Evolutionary conservation across 768 basidiomycete genomes (phyloP), one percentile per base, ranked within the genome.

Genomic region (Lactifluus subvellereus): DNA sequence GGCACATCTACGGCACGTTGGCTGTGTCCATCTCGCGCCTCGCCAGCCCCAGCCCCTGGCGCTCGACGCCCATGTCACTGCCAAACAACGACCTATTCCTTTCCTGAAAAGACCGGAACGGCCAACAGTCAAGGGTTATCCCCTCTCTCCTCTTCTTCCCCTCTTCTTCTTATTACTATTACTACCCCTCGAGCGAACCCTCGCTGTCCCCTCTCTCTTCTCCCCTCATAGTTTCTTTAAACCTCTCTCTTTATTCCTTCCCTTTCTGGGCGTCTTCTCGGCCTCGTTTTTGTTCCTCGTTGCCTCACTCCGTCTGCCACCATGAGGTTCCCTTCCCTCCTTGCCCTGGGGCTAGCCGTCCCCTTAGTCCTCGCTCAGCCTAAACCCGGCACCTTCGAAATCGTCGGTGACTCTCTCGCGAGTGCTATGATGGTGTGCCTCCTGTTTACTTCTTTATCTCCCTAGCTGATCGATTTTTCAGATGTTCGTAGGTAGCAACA

Each of bases 351-450:
- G 32, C 42, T 54, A 2, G 51, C 20, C 1, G 10, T 45, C 32
- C 43, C 42, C 6, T 6, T 43, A 16, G 52, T n/a, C 20, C 37
- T 30, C 18, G 59, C 59, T 27, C 51, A 60, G 22, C 20, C 27
- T 2, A 27, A 47, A 20, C 2, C 59, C 0, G 59, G 59, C 5
- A 7, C 51, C 10, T 54, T 60, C 33, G 16, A 7, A 1, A 0
- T 0, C 0, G 43, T 60, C 7, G 59, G 59, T 18, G 14, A 20
- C 6, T 54, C 48, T 3, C 33, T 60, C 1, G 59, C 20, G 0
- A 60, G 59, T 20, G 59, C 59, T 22, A 45, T 60, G 59, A 60
- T 60, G 59, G 59, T 60, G 2, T 6, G 58, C 11, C 16, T n/a
- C 11, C 13, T 5, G 0, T 6, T n/a, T 1, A 1, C 13, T 16